Conservation (phyloP, 306 rosid genomes). For the Vigna hirtella region DNA sequence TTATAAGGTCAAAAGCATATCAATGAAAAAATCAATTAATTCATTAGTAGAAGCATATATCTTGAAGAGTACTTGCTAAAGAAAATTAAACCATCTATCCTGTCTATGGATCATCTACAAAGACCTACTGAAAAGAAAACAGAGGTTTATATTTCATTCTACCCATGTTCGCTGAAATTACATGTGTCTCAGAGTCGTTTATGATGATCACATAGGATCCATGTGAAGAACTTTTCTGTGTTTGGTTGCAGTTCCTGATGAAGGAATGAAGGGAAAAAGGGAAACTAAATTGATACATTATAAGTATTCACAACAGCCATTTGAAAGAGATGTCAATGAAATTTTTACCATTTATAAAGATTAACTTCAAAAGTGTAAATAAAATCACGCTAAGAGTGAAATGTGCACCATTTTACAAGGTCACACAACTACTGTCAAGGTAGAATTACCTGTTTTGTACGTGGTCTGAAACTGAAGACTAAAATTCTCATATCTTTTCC, state of each 20-base stretch:
- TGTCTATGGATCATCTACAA: neutral
- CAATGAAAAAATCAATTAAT: conserved; percentile 23
- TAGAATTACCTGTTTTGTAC: conserved; percentile 84
- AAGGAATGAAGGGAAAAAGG: neutral
- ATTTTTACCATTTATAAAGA: conserved; percentile 12
- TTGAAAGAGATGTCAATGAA: conserved; percentile 23
- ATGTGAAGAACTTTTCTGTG: neutral
- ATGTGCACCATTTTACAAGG: conserved; percentile 6
- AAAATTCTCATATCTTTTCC: conserved; percentile 97
- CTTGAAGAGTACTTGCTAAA: no score
- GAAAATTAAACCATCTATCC: neutral
- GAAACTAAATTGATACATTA: neutral
- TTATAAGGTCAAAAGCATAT: conserved; percentile 7
- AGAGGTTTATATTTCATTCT: conserved; percentile 23
- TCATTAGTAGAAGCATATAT: neutral
- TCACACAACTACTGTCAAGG: conserved; percentile 21
- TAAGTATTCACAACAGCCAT: neutral
- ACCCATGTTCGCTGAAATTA: neutral
- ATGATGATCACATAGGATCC: neutral
- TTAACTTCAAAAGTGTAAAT: neutral
- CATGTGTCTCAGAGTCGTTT: neutral
- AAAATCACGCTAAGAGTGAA: conserved; percentile 8
- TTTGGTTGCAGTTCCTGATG: conserved; percentile 5
- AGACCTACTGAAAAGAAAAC: neutral
- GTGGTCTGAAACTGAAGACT: conserved; percentile 90